These are phyloP conservation scores for Anthostomella pinea DNA, from an alignment of 2,329 filamentous ascomycete species.

Conservation along the genomic window DNA sequence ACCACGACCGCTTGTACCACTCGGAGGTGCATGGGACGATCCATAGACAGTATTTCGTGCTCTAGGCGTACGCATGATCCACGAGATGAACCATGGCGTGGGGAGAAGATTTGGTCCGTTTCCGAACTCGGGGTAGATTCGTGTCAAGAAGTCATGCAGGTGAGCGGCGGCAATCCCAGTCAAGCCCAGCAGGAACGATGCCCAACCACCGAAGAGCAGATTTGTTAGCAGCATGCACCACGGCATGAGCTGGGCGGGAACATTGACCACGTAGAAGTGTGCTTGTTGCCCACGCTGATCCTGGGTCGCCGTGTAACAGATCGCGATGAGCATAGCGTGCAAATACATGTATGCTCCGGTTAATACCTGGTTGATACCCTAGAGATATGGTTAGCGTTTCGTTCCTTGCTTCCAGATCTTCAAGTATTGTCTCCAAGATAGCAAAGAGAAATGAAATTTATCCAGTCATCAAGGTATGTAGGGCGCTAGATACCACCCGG, in stretches of 20 bases:
- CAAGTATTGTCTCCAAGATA: conserved; percentile 8
- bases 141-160: conserved; percentile 83
- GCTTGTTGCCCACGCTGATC: conserved; percentile 76
- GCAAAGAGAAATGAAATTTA: conserved; percentile 19
- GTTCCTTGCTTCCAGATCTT: conserved; percentile 1
- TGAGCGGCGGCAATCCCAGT: conserved; percentile 87
- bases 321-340: conserved; percentile 70
- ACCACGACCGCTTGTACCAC: conserved; percentile 31
- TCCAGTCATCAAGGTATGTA: conserved; percentile 46
- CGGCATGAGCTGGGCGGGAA: conserved; percentile 79
- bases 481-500: conserved; percentile 61
- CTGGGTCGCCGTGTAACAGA: conserved; percentile 81
- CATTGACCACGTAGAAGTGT: conserved; percentile 77
- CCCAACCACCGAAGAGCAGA: conserved; percentile 63
- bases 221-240: conserved; percentile 75
- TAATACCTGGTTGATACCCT: conserved; percentile 52
- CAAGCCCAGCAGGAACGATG: conserved; percentile 58
- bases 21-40: conserved; percentile 51
- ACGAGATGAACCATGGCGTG: conserved; percentile 70
- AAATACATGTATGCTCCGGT: conserved; percentile 53
- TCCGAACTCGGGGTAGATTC: conserved; percentile 85
- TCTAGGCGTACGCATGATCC: conserved; percentile 57
- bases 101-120: conserved; percentile 74
- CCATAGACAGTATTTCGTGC: conserved; percentile 57
- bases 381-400: conserved; percentile 24